Percentiles rank a stretch among this genome's conserved stretches.
These are phyloP conservation scores for Saccharomycopsis malanga DNA, from an alignment of 805 yeast species.

Conservation along the genomic window DNA sequence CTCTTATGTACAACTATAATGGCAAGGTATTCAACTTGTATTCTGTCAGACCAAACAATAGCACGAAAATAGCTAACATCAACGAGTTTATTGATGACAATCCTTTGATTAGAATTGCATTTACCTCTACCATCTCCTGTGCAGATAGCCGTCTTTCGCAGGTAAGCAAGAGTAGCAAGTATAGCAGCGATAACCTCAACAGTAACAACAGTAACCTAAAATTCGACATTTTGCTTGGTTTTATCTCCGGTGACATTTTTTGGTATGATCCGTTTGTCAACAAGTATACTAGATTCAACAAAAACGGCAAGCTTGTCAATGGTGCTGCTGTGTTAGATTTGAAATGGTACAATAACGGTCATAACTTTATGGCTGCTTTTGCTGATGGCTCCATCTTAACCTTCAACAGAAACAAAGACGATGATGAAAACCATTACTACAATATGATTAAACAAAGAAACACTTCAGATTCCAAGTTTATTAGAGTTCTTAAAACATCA, in stretches of 20 bases:
- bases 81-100: conserved; percentile 36
- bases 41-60: conserved; percentile 7
- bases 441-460: conserved; percentile 22
- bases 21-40: conserved; percentile 40
- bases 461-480: conserved; percentile 26
- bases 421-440: conserved; percentile 29
- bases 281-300: conserved; percentile 46
- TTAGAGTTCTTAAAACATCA: conserved; percentile 11
- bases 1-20: conserved; percentile 39
- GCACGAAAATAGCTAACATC: conserved; percentile 31
- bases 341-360: conserved; percentile 42
- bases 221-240: conserved; percentile 53
- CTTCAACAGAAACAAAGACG: conserved; percentile 46
- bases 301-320: conserved; percentile 35
- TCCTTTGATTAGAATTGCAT: conserved; percentile 40
- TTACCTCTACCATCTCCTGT: conserved; percentile 25
- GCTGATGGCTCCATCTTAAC: conserved; percentile 55
- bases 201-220: conserved; percentile 27
- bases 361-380: conserved; percentile 50
- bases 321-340: conserved; percentile 37
- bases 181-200: background rate
- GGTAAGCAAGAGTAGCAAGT: background rate
- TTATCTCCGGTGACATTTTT: conserved; percentile 59
- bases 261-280: conserved; percentile 49
- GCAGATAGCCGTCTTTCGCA: background rate